Conservation (phyloP, 2,329 filamentous ascomycete species). For the Exophiala calicioides region DNA sequence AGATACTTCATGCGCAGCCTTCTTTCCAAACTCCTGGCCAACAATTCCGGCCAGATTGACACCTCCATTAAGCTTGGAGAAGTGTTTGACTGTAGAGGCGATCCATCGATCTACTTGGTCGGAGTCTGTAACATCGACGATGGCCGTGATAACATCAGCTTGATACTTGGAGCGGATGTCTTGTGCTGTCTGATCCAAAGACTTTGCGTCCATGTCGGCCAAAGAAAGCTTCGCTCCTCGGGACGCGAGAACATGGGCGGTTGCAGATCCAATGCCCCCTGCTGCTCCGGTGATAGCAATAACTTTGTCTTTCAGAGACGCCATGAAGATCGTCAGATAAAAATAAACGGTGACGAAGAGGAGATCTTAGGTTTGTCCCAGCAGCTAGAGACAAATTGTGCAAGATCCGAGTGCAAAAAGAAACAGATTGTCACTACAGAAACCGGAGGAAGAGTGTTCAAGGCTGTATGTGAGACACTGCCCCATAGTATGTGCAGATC, state of each 20-base stretch:
- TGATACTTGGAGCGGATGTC: background rate
- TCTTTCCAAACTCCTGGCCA: background rate
- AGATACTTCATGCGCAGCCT: background rate
- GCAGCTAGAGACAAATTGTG: no score
- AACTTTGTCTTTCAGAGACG: slow-evolving; percentile 43
- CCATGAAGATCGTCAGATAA: slow-evolving; percentile 24
- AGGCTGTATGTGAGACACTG: no score
- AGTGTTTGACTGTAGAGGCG: slow-evolving; percentile 9
- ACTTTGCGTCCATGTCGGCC: slow-evolving; percentile 46
- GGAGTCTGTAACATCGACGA: slow-evolving; percentile 18
- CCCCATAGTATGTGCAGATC: no score
- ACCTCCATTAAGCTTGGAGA: slow-evolving; percentile 22
- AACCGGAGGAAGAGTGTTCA: no score
- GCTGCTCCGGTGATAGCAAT: slow-evolving; percentile 53
- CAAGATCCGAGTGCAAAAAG: no score
- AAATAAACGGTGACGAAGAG: no score
- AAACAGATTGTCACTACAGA: no score
- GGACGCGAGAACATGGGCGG: slow-evolving; percentile 46
- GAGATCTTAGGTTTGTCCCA: no score
- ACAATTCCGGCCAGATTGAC: slow-evolving; percentile 26
- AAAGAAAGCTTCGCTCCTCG: slow-evolving; percentile 50
- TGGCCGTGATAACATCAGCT: slow-evolving; percentile 5
- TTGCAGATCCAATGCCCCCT: slow-evolving; percentile 54
- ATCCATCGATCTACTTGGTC: slow-evolving; percentile 21
- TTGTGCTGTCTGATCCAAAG: background rate